These are phyloP conservation scores for Chlorella sp. DNA, from an alignment of 139 green algal species.

Conservation along the genomic window DNA sequence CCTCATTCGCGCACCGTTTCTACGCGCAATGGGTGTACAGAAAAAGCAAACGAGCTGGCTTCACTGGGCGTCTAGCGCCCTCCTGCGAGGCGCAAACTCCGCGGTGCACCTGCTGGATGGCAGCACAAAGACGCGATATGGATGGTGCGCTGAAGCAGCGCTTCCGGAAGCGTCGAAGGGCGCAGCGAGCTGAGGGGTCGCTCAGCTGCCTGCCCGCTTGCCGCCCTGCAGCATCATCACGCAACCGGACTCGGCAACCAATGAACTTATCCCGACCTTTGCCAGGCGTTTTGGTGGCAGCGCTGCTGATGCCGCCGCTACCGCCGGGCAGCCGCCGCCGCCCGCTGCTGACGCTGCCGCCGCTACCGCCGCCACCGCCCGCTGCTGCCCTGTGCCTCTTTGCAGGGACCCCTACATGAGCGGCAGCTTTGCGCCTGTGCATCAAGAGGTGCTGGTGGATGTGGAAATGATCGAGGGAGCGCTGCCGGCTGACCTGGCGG, in stretches of 20 bases:
- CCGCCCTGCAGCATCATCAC: background rate
- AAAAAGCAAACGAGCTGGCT: background rate
- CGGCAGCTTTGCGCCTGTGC: background rate
- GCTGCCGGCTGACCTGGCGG: slow-evolving; percentile 30
- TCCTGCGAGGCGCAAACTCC: background rate
- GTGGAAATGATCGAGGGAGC: slow-evolving; percentile 42
- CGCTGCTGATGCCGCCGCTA: background rate
- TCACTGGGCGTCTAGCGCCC: background rate
- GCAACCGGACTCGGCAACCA: too few relatives aligned
- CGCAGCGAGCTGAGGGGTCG: too few relatives aligned
- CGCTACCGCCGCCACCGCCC: background rate
- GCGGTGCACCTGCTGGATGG: background rate
- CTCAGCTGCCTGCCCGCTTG: too few relatives aligned
- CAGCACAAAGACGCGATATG: background rate
- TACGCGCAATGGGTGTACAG: background rate
- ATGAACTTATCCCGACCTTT: too few relatives aligned
- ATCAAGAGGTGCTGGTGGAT: background rate
- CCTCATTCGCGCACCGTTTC: too few relatives aligned
- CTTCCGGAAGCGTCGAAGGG: too few relatives aligned
- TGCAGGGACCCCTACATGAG: slow-evolving; percentile 27
- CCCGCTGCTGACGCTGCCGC: background rate
- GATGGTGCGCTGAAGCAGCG: background rate
- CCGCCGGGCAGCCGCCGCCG: background rate
- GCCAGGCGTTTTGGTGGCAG: too few relatives aligned
- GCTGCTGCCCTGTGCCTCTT: background rate